Evolutionary conservation across 768 basidiomycete species (phyloP).

Genomic region (Mrakia gelida): DNA sequence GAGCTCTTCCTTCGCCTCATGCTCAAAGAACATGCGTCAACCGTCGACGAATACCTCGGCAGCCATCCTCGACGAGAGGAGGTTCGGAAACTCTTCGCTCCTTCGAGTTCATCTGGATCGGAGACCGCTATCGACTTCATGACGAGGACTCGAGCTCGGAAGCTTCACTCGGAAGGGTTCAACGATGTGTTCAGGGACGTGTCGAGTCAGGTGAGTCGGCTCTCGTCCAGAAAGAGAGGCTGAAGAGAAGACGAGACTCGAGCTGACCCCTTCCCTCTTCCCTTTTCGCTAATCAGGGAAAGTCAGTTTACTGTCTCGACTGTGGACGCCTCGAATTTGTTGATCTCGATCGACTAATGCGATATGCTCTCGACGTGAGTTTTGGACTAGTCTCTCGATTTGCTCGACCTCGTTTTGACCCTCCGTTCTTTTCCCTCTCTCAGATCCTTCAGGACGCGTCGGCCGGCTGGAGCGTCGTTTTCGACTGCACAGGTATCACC

Average conservation of each 20-base stretch:
- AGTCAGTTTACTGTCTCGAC: slow-evolving; percentile 17
- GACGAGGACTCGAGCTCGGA: neutral
- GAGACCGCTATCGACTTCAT: slow-evolving; percentile 3
- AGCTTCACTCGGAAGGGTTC: neutral
- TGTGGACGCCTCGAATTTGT: neutral
- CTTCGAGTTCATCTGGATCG: neutral
- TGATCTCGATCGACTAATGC: slow-evolving; percentile 15
- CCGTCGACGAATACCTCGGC: neutral
- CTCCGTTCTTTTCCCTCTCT: neutral
- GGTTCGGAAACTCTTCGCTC: neutral
- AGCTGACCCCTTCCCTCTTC: neutral
- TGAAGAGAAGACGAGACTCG: neutral
- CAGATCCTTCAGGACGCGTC: slow-evolving; percentile 17
- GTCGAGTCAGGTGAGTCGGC: neutral
- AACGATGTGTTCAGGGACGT: neutral
- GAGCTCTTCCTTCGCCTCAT: slow-evolving; percentile 22
- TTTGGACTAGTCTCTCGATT: neutral
- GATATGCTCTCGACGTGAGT: slow-evolving; percentile 14
- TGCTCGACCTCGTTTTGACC: neutral
- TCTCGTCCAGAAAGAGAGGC: neutral
- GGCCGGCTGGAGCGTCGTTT: slow-evolving; percentile 1
- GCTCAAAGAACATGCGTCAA: neutral
- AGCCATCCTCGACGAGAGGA: neutral
- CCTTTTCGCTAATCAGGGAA: neutral
- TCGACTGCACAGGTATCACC: slow-evolving; percentile 17